Conservation (phyloP, 768 basidiomycete species). For the Suillus bovinus region DNA sequence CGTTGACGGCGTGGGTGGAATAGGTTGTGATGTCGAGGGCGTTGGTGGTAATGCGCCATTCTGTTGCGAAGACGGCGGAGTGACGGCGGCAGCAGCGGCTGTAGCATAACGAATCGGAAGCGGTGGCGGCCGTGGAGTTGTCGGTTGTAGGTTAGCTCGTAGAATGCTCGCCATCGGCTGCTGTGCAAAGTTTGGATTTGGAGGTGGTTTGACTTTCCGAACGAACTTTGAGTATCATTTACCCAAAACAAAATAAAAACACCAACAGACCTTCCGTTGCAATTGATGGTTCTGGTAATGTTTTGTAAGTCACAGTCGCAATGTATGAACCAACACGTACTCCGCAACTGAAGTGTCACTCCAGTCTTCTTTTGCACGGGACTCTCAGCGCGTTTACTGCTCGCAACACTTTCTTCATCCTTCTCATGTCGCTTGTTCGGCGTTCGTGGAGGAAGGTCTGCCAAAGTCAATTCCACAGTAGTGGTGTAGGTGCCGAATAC, state of each 20-base stretch:
- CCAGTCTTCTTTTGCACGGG: constrained; percentile 79
- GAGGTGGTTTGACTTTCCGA: constrained; percentile 64
- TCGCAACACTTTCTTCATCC: constrained; percentile 76
- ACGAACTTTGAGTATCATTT: constrained; percentile 14
- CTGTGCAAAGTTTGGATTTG: constrained; percentile 78
- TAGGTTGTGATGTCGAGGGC: constrained; percentile 41
- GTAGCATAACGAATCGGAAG: constrained; percentile 87
- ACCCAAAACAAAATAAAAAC: not conserved
- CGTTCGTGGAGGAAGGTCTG: constrained; percentile 67
- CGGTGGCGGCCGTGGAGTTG: constrained; percentile 50
- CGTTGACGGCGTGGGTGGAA: constrained; percentile 33
- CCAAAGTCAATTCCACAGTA: constrained; percentile 8
- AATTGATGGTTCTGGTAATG: constrained; percentile 61
- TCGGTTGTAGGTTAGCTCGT: constrained; percentile 67
- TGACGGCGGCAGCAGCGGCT: constrained; percentile 66
- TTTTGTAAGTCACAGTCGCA: constrained; percentile 16
- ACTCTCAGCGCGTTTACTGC: constrained; percentile 71
- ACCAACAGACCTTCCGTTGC: constrained; percentile 53
- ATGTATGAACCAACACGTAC: constrained; percentile 45
- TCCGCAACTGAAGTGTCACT: constrained; percentile 63
- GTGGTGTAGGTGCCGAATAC: not conserved
- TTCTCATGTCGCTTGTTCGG: constrained; percentile 66
- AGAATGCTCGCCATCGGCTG: constrained; percentile 77
- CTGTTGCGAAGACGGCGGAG: constrained; percentile 27
- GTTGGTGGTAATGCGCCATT: constrained; percentile 37